Percentiles rank a stretch among this genome's conserved stretches.
phyloP scores from a whole-genome alignment of 208 protist genomes.

The Leishmania guyanensis region DNA sequence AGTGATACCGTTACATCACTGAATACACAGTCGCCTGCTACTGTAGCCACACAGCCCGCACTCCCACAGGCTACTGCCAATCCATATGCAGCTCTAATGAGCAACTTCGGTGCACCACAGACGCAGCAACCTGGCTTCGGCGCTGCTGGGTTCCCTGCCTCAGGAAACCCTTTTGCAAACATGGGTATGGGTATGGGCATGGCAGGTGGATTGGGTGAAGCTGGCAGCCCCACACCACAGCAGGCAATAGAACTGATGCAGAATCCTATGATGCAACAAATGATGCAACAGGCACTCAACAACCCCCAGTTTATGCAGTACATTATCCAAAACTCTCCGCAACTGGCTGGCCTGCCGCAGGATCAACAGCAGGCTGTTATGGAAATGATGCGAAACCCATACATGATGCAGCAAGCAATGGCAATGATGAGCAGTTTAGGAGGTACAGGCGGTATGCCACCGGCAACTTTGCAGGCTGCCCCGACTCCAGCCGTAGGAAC shows the following conservation, averaged over 20 bases:
- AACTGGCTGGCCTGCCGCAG: constrained; percentile 44
- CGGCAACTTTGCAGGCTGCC: background rate
- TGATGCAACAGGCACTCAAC: constrained; percentile 57
- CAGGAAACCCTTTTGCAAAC: constrained; percentile 18
- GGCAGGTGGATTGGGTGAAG: constrained; percentile 19
- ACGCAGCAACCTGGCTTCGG: constrained; percentile 7
- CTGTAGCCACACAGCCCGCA: constrained; percentile 10
- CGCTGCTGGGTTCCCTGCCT: constrained; percentile 11
- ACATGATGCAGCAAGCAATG: constrained; percentile 46
- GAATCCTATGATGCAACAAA: constrained; percentile 66
- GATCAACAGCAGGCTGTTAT: constrained; percentile 49
- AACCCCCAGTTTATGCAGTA: constrained; percentile 76
- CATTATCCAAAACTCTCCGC: constrained; percentile 50
- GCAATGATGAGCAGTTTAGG: constrained; percentile 32
- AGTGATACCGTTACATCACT: constrained; percentile 8
- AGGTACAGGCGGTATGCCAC: constrained; percentile 2
- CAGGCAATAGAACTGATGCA: constrained; percentile 58
- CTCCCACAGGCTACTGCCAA: constrained; percentile 28
- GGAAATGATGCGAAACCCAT: constrained; percentile 68
- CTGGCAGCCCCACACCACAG: constrained; percentile 7
- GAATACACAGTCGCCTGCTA: constrained; percentile 2
- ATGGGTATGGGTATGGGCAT: constrained; percentile 30
- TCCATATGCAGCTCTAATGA: constrained; percentile 73
- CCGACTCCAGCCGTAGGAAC: background rate
- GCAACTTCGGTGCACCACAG: constrained; percentile 37